Conservation (phyloP, 2,329 filamentous ascomycete genomes). For the Beauveria brongniartii region DNA sequence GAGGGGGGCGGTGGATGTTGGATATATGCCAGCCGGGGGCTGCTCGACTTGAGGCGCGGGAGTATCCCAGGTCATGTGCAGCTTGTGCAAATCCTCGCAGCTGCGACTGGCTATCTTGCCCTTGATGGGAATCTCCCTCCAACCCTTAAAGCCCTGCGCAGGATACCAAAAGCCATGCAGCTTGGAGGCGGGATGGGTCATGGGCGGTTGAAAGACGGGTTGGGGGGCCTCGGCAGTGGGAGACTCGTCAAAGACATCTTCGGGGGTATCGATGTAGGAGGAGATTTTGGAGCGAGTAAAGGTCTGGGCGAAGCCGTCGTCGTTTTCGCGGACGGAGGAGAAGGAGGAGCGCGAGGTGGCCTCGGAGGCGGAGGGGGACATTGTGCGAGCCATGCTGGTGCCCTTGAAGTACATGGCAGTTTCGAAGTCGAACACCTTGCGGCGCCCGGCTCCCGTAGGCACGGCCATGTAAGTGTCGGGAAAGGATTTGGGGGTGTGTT, state of each 20-base stretch:
- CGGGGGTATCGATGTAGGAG: slow-evolving; percentile 42
- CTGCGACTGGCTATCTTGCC: slow-evolving; percentile 53
- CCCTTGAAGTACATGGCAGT: slow-evolving; percentile 25
- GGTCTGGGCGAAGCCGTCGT: slow-evolving; percentile 50
- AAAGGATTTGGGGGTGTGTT: background rate
- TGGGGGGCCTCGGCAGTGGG: slow-evolving; percentile 31
- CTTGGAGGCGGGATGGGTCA: slow-evolving; percentile 47
- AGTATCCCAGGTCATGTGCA: slow-evolving; percentile 47
- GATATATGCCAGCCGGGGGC: slow-evolving; percentile 22
- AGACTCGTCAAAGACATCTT: slow-evolving; percentile 45
- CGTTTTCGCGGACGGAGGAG: slow-evolving; percentile 54
- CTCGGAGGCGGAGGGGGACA: slow-evolving; percentile 28
- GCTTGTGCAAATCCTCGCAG: slow-evolving; percentile 49
- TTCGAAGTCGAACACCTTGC: slow-evolving; percentile 28
- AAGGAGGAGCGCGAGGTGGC: slow-evolving; percentile 46
- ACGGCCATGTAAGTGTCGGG: slow-evolving; percentile 24
- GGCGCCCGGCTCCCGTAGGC: slow-evolving; percentile 20
- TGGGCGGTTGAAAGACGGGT: slow-evolving; percentile 41
- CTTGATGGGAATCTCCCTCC: slow-evolving; percentile 54
- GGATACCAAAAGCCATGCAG: slow-evolving; percentile 53
- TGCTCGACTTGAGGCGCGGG: slow-evolving; percentile 26
- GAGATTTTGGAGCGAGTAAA: slow-evolving; percentile 58
- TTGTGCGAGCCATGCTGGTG: slow-evolving; percentile 29
- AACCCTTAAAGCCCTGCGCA: slow-evolving; percentile 50
- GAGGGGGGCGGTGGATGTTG: slow-evolving; percentile 46